Percentiles rank a stretch among this genome's conserved stretches.
phyloP scores from a whole-genome alignment of 2,329 filamentous ascomycete species.

The Penicillium janthinellum region DNA sequence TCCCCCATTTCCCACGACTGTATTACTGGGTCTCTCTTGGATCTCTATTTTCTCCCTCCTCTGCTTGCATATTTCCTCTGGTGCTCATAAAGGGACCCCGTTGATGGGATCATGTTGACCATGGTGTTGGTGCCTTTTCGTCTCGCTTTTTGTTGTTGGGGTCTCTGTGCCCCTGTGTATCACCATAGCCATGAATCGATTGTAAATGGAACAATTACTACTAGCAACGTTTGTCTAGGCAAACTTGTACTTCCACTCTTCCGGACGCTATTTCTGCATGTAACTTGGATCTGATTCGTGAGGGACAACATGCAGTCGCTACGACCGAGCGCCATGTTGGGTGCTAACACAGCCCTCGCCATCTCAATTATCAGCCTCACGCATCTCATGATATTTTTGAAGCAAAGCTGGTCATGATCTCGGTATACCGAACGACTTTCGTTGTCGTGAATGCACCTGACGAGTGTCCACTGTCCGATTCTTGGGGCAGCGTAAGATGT shows the following conservation, averaged over 20 bases:
- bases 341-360: background rate
- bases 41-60: slow-evolving; percentile 15
- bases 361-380: background rate
- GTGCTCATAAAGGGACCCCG: slow-evolving; percentile 13
- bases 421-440: slow-evolving; percentile 24
- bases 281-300: no score
- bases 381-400: background rate
- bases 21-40: slow-evolving; percentile 41
- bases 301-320: no score
- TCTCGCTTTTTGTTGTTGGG: slow-evolving; percentile 23
- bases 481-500: slow-evolving; percentile 6
- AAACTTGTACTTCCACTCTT: no score
- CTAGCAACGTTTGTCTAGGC: background rate
- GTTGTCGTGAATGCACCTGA: slow-evolving; percentile 36
- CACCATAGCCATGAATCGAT: slow-evolving; percentile 29
- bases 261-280: no score
- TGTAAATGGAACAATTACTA: slow-evolving; percentile 24
- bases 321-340: background rate
- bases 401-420: slow-evolving; percentile 6
- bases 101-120: slow-evolving; percentile 25
- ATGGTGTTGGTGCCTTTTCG: slow-evolving; percentile 30
- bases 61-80: slow-evolving; percentile 26
- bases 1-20: slow-evolving; percentile 28
- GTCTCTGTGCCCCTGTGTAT: slow-evolving; percentile 23
- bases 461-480: slow-evolving; percentile 24